Evolutionary conservation across 495 filamentous ascomycete species (phyloP).

Genomic region (Penicillium paradoxum): DNA sequence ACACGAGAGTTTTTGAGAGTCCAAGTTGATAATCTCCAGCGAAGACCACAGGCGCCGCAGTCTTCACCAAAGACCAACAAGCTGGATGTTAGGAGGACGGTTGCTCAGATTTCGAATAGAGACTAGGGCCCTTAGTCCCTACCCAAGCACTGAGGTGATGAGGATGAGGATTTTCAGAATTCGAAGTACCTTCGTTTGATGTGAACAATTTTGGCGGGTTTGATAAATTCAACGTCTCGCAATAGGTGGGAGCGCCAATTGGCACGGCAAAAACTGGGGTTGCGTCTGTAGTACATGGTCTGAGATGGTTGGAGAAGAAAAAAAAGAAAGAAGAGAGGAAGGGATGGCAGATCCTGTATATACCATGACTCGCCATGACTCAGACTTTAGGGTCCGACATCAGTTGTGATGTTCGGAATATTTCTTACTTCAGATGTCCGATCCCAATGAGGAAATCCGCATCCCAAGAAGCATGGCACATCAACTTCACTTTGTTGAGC

Average conservation of each 20-base stretch:
- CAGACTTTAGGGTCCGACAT: neutral
- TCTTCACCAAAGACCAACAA: neutral
- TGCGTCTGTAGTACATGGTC: neutral
- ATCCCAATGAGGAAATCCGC: neutral
- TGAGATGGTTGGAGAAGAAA: neutral
- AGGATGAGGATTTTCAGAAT: neutral
- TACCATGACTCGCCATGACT: neutral
- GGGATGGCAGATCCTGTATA: neutral
- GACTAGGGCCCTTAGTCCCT: neutral
- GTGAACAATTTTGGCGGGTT: neutral
- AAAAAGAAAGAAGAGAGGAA: neutral
- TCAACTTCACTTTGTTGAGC: neutral
- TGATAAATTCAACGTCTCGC: neutral
- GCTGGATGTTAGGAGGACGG: neutral
- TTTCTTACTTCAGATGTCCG: neutral
- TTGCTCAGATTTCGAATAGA: neutral
- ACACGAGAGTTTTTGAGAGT: neutral
- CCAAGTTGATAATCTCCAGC: neutral
- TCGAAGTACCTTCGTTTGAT: neutral
- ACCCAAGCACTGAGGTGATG: conserved; percentile 1
- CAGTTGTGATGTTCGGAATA: neutral
- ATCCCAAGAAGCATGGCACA: neutral
- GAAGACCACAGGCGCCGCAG: neutral
- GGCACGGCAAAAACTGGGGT: neutral
- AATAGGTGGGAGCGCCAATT: neutral